Conservation (phyloP, 1,284 basidiomycete genomes). For the Xerocomus amazonicus region DNA sequence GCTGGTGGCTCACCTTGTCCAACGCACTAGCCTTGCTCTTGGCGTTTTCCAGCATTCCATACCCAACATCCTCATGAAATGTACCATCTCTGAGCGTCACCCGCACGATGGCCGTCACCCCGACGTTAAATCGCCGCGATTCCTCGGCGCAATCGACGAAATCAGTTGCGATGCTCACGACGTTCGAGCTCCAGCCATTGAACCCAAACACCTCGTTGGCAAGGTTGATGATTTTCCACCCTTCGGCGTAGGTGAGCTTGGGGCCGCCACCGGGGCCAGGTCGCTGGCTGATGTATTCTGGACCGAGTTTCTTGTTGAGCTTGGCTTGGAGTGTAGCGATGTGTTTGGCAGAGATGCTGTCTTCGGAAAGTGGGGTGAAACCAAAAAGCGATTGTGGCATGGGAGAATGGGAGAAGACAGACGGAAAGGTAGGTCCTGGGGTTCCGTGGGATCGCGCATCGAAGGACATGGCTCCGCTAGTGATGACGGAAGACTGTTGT, state of each 20-base stretch:
- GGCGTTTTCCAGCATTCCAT: slow-evolving; percentile 82
- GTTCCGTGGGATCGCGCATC: slow-evolving; percentile 52
- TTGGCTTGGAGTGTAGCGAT: slow-evolving; percentile 79
- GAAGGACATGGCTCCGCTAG: slow-evolving; percentile 55
- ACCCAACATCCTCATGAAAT: slow-evolving; percentile 92
- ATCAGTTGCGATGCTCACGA: slow-evolving; percentile 76
- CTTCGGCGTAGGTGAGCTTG: slow-evolving; percentile 94
- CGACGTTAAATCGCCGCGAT: slow-evolving; percentile 65
- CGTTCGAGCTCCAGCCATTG: slow-evolving; percentile 93
- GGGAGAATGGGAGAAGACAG: not conserved
- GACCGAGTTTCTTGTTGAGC: slow-evolving; percentile 85
- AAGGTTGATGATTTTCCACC: slow-evolving; percentile 95
- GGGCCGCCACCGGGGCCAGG: slow-evolving; percentile 83
- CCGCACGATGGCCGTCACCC: slow-evolving; percentile 82
- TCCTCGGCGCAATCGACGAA: slow-evolving; percentile 72
- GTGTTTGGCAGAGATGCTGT: slow-evolving; percentile 48
- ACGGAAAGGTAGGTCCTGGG: not conserved
- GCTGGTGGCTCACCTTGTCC: slow-evolving; percentile 70
- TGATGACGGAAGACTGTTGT: slow-evolving; percentile 34
- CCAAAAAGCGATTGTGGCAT: slow-evolving; percentile 8
- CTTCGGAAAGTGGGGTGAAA: slow-evolving; percentile 42
- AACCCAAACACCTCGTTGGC: slow-evolving; percentile 99
- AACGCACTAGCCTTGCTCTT: slow-evolving; percentile 83
- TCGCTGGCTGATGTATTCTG: slow-evolving; percentile 89
- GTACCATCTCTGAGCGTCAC: slow-evolving; percentile 88